Percentiles rank a stretch among this genome's conserved stretches.
phyloP scores from a whole-genome alignment of 1,139 yeast genomes.

The Blastobotrys malaysiensis region DNA sequence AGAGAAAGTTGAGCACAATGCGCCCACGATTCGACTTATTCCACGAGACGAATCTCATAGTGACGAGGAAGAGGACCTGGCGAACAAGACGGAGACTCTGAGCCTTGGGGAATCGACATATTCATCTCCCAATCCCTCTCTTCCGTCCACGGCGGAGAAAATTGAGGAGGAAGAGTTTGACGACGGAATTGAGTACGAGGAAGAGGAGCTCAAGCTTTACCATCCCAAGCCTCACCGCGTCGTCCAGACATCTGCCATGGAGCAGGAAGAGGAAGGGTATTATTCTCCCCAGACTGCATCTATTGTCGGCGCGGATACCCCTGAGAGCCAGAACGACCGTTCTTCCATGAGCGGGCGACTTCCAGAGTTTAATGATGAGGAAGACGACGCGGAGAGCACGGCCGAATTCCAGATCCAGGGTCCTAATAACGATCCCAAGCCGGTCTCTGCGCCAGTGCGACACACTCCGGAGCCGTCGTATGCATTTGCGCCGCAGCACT shows the following conservation, averaged over 20 bases:
- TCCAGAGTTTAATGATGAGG: neutral
- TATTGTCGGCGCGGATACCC: neutral
- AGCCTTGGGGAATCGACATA: neutral
- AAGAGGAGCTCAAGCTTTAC: constrained; percentile 16
- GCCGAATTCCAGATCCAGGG: neutral
- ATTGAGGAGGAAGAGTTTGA: constrained; percentile 6
- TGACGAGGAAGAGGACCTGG: neutral
- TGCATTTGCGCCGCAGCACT: constrained; percentile 6
- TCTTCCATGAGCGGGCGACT: neutral
- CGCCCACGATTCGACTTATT: neutral
- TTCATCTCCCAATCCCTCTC: neutral
- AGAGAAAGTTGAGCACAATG: too few species aligned
- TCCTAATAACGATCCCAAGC: neutral
- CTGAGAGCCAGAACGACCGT: neutral
- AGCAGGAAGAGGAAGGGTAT: constrained; percentile 7
- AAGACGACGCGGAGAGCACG: neutral
- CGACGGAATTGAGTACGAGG: constrained; percentile 4
- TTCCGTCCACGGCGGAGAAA: neutral
- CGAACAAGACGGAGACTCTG: neutral
- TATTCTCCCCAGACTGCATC: neutral
- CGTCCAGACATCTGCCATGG: constrained; percentile 10
- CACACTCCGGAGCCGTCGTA: constrained; percentile 1
- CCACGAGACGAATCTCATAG: neutral
- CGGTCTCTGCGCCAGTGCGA: neutral
- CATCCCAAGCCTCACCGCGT: constrained; percentile 25